Percentiles rank a stretch among this genome's conserved stretches.
These are phyloP conservation scores for Spongispora temasekensis DNA, from an alignment of 1,284 basidiomycete genomes.

Conservation along the genomic window DNA sequence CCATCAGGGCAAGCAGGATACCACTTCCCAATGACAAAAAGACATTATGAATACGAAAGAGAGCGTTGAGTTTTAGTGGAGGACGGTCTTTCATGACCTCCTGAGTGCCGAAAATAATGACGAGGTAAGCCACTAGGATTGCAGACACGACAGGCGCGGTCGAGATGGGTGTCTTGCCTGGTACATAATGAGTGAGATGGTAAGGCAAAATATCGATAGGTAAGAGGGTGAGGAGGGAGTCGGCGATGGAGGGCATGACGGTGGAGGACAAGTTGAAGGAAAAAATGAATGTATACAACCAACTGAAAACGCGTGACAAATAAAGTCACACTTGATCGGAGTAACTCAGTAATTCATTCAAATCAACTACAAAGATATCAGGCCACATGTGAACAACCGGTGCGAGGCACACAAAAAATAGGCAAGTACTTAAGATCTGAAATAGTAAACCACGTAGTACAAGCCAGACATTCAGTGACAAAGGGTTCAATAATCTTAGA, in stretches of 20 bases:
- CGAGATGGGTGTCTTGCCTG: slow-evolving; percentile 78
- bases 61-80: slow-evolving; percentile 77
- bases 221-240: slow-evolving; percentile 60
- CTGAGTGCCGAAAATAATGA: slow-evolving; percentile 85
- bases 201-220: slow-evolving; percentile 58
- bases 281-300: slow-evolving; percentile 1
- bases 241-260: slow-evolving; percentile 71
- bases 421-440: no score
- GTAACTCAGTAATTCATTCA: no score
- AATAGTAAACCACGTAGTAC: no score
- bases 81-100: slow-evolving; percentile 81
- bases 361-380: no score
- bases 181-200: slow-evolving; percentile 68
- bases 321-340: slow-evolving; percentile 4
- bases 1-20: slow-evolving; percentile 82
- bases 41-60: slow-evolving; percentile 94
- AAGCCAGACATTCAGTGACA: no score
- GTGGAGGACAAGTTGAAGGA: slow-evolving; percentile 20
- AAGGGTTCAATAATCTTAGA: no score
- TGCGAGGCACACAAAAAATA: no score
- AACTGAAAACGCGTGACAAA: slow-evolving; percentile 18
- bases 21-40: slow-evolving; percentile 83
- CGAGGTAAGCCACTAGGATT: slow-evolving; percentile 80
- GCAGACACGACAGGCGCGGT: slow-evolving; percentile 73
- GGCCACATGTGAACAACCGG: no score